Evolutionary conservation across 2,329 filamentous ascomycete species (phyloP), one percentile per base, ranked within the genome.

Genomic region (Ophiostoma tasmaniense): DNA sequence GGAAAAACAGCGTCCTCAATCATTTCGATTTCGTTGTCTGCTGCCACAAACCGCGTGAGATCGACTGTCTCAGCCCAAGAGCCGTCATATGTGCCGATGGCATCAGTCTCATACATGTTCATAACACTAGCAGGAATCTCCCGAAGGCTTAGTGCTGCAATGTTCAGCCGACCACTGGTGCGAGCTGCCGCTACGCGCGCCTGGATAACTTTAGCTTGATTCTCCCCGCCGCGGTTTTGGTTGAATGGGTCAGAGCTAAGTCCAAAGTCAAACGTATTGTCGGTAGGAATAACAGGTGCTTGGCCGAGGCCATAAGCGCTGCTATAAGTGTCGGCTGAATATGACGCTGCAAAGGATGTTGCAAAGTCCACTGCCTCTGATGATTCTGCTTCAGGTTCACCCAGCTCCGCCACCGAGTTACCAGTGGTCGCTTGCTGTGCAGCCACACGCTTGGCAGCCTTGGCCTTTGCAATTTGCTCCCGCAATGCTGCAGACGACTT

Each of bases 1-100:
- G 94, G 93, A 73, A 98, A 97, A 22, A 93, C 81, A 1, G 82
- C 80, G 22, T 95, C 91, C 2, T 87, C 85, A 42, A 98, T 82
- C 39, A 82, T 81, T 74, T 91, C 87, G 65, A 99, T 78, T 75
- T 97, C 91, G 75, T 99, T 98, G 75, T 97, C 93, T 10, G 94
- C 93, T 6, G 91, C 93, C 72, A 95, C 87, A 66, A 98, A 88
- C 71, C 90, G 88, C 0, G 89, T 90, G 64, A 98, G 80, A 75
- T 98, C 94, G 13, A 98, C 92, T 70, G 90, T 90, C 77, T 98
- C 94, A 1, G 93, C 93, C 95, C 95, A 98, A 42, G 89, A 87
- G 13, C 88, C 85, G 45, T 85, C 87, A 28, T 84, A 81, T 14
- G 81, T 82, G 50, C 89, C 86, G 68, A 88, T 83, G 1, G 85